Evolutionary conservation across 2,329 filamentous ascomycete species (phyloP).

Genomic region (Zopfia rhizophila): DNA sequence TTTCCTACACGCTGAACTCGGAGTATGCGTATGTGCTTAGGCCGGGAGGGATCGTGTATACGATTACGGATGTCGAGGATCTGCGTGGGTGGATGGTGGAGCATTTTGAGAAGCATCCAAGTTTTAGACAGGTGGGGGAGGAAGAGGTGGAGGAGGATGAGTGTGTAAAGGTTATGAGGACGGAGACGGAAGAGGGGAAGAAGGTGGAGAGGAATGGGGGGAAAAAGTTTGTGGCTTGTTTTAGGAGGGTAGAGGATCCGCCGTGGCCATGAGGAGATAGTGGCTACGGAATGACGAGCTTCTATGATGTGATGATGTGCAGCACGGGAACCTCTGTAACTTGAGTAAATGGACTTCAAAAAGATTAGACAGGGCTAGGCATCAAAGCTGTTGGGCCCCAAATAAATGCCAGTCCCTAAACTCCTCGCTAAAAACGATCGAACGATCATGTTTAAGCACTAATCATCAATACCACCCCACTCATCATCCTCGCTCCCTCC

Average conservation of each 20-base stretch:
- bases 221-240: slow-evolving; percentile 90
- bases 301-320: too few species aligned
- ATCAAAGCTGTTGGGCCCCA: slow-evolving; percentile 14
- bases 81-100: slow-evolving; percentile 92
- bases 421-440: slow-evolving; percentile 38
- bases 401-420: slow-evolving; percentile 23
- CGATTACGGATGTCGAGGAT: slow-evolving; percentile 96
- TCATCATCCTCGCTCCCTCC: slow-evolving; percentile 62
- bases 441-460: slow-evolving; percentile 29
- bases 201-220: slow-evolving; percentile 94
- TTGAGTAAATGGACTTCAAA: too few species aligned
- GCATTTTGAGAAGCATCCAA: slow-evolving; percentile 80
- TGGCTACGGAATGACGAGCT: too few species aligned
- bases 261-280: slow-evolving; percentile 73
- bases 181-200: slow-evolving; percentile 95
- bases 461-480: slow-evolving; percentile 77
- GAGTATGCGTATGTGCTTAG: slow-evolving; percentile 91
- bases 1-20: slow-evolving; percentile 85
- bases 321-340: too few species aligned
- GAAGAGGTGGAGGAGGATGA: slow-evolving; percentile 75
- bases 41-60: slow-evolving; percentile 90
- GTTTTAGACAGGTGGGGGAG: slow-evolving; percentile 79
- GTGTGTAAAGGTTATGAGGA: slow-evolving; percentile 78
- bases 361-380: too few species aligned
- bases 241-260: slow-evolving; percentile 81